Conservation (phyloP, 108 stramenopile species). For the Cylindrotheca closterium region DNA sequence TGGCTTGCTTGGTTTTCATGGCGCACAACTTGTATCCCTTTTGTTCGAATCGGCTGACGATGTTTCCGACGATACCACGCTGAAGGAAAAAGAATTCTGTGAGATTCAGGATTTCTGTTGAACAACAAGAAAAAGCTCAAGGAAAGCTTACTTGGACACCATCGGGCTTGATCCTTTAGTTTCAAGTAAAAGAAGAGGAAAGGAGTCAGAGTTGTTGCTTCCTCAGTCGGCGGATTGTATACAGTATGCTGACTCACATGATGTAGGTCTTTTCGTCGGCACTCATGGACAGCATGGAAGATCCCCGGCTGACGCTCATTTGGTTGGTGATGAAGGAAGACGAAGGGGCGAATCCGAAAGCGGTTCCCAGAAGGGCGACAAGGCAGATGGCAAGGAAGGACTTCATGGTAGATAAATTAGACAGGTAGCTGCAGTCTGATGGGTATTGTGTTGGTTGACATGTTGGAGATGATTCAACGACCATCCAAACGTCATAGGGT, state of each 20-base stretch:
- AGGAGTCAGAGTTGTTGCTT: neutral
- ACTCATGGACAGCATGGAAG: slow-evolving; percentile 30
- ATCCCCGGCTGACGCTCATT: neutral
- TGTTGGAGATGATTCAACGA: too few species aligned
- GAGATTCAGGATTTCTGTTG: too few species aligned
- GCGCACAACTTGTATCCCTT: slow-evolving; percentile 94
- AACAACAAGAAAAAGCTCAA: neutral
- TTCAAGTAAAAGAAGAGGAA: slow-evolving; percentile 1
- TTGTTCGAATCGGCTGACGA: slow-evolving; percentile 86
- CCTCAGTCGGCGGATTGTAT: neutral
- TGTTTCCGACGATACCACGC: slow-evolving; percentile 89
- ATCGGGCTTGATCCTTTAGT: slow-evolving; percentile 27
- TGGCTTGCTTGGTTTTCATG: slow-evolving; percentile 88
- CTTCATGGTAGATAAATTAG: slow-evolving; percentile 34
- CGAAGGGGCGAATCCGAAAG: slow-evolving; percentile 12
- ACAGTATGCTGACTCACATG: slow-evolving; percentile 43
- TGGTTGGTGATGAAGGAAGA: slow-evolving; percentile 4
- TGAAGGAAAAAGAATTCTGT: slow-evolving; percentile 38
- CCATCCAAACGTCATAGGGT: too few species aligned
- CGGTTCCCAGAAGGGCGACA: slow-evolving; percentile 16
- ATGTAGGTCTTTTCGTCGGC: slow-evolving; percentile 81
- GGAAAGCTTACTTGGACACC: slow-evolving; percentile 18
- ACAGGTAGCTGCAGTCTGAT: too few species aligned
- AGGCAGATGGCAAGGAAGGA: slow-evolving; percentile 23
- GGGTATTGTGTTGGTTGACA: too few species aligned